phyloP scores from a whole-genome alignment of 2,329 filamentous ascomycete species.

The Colletotrichum theobromicola region DNA sequence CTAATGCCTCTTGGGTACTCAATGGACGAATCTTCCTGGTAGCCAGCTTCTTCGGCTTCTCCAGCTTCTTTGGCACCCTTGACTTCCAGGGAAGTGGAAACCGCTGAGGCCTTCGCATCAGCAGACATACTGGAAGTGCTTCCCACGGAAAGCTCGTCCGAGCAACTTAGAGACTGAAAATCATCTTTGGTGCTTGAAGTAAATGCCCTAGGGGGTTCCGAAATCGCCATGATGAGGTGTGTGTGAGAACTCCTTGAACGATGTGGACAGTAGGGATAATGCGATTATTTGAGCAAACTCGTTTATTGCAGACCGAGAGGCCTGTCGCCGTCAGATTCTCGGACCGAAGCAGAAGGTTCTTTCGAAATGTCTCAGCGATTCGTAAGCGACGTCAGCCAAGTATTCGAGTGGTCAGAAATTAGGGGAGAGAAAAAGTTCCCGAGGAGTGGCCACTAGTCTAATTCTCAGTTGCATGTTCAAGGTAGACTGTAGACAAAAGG shows the following conservation, averaged over 20 bases:
- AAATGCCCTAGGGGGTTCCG: not conserved
- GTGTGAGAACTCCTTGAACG: not conserved
- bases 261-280: not conserved
- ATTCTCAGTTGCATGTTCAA: too few relatives aligned
- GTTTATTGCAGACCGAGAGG: not conserved
- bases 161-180: not conserved
- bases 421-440: not conserved
- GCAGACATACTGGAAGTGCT: not conserved
- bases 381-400: not conserved
- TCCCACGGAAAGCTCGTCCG: not conserved
- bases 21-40: not conserved
- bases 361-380: not conserved
- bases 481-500: not conserved
- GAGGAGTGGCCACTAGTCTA: not conserved
- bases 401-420: not conserved
- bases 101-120: not conserved
- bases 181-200: not conserved
- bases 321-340: not conserved
- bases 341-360: not conserved
- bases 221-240: not conserved
- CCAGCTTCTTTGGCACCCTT: not conserved
- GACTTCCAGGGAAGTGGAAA: not conserved
- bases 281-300: not conserved
- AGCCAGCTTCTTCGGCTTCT: not conserved
- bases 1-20: constrained; percentile 36